A percentile compares a stretch with the other conserved stretches of the same genome.
Evolutionary conservation across 1,284 basidiomycete genomes (phyloP).

Genomic region (Ganoderma sinense): DNA sequence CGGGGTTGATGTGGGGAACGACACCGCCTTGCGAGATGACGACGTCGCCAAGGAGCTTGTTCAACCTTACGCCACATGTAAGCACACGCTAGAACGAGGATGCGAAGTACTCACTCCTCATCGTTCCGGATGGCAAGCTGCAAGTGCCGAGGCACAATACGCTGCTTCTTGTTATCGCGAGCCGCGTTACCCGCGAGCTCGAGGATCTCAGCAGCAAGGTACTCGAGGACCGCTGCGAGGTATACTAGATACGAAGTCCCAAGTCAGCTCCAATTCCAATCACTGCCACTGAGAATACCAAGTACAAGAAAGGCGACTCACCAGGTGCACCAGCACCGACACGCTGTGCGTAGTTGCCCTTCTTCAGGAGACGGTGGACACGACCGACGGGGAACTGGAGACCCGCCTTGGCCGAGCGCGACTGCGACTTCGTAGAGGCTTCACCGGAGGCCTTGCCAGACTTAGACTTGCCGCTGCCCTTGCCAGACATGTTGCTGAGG

Average conservation of each 20-base stretch:
- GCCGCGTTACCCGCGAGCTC: slow-evolving; percentile 88
- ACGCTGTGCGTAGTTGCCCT: slow-evolving; percentile 87
- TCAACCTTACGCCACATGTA: slow-evolving; percentile 47
- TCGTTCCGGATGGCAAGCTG: slow-evolving; percentile 91
- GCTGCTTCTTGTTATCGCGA: slow-evolving; percentile 85
- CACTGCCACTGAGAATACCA: background rate
- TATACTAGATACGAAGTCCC: slow-evolving; percentile 61
- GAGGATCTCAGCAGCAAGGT: slow-evolving; percentile 89
- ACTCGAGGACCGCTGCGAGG: slow-evolving; percentile 85
- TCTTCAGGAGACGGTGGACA: slow-evolving; percentile 91
- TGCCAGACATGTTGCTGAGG: slow-evolving; percentile 57
- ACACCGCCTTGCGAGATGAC: slow-evolving; percentile 92
- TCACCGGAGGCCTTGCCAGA: slow-evolving; percentile 64
- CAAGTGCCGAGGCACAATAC: slow-evolving; percentile 88
- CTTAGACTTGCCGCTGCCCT: slow-evolving; percentile 66
- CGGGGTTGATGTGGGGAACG: slow-evolving; percentile 65
- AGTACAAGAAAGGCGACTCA: slow-evolving; percentile 43
- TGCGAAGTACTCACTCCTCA: slow-evolving; percentile 62
- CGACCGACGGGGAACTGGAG: slow-evolving; percentile 92
- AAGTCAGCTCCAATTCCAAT: slow-evolving; percentile 10
- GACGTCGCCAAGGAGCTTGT: slow-evolving; percentile 80
- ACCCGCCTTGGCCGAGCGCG: slow-evolving; percentile 84
- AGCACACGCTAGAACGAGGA: background rate
- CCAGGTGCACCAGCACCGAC: slow-evolving; percentile 84
- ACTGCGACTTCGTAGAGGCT: slow-evolving; percentile 59